Evolutionary conservation across 495 filamentous ascomycete genomes (phyloP).

Genomic region (Pyrenula massariospora): DNA sequence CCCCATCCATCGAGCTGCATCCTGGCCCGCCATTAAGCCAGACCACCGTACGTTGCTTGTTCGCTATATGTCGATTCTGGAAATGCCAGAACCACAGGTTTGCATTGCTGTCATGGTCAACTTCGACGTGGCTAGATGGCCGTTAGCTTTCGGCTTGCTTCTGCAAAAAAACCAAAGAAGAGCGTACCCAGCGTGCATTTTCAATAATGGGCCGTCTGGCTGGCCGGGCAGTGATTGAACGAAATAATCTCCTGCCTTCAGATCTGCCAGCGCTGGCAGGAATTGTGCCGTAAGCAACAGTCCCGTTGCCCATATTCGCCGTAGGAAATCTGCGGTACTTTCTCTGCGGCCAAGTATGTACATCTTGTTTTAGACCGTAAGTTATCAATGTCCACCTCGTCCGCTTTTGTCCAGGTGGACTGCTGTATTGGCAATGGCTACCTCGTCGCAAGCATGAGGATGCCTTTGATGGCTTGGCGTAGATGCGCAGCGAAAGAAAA

Average conservation of each 20-base stretch:
- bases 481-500: no score
- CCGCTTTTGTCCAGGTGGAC: neutral
- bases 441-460: neutral
- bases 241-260: slow-evolving; percentile 77
- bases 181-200: slow-evolving; percentile 95
- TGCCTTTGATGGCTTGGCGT: neutral
- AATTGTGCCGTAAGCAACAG: neutral
- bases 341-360: neutral
- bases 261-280: slow-evolving; percentile 20
- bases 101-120: slow-evolving; percentile 70
- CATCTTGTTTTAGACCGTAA: neutral
- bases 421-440: neutral
- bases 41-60: slow-evolving; percentile 82
- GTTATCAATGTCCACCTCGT: no score
- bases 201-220: slow-evolving; percentile 69
- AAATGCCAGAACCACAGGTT: slow-evolving; percentile 98
- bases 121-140: slow-evolving; percentile 67
- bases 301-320: neutral
- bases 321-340: neutral
- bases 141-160: slow-evolving; percentile 18
- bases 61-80: slow-evolving; percentile 88
- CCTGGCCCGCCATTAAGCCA: slow-evolving; percentile 97
- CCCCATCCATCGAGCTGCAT: slow-evolving; percentile 93
- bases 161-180: neutral
- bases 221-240: slow-evolving; percentile 72